Percentiles rank a stretch among this genome's conserved stretches.
phyloP scores from a whole-genome alignment of 148 eudicot species.

The Arctostaphylos glauca region DNA sequence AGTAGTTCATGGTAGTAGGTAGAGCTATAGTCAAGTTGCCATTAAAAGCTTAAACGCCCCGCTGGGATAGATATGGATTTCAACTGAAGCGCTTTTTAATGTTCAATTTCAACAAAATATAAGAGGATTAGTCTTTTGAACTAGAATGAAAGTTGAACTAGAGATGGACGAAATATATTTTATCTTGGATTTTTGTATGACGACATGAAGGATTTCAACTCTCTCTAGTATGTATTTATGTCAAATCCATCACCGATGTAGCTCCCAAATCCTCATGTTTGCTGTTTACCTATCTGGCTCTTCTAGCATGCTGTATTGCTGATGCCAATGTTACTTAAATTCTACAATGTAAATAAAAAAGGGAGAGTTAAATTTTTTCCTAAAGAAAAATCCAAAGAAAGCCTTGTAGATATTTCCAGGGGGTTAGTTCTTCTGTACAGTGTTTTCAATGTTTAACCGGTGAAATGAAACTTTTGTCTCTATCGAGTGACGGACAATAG shows the following conservation, averaged over 20 bases:
- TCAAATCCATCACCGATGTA: neutral
- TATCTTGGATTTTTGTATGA: neutral
- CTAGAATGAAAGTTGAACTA: neutral
- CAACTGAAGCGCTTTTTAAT: too few relatives aligned
- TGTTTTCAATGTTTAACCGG: too few relatives aligned
- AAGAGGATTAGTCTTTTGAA: too few relatives aligned
- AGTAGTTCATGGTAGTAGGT: neutral
- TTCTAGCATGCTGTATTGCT: neutral
- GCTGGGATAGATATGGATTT: too few relatives aligned
- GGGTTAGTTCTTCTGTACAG: too few relatives aligned
- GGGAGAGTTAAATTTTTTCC: neutral
- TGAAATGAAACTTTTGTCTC: too few relatives aligned
- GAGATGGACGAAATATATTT: neutral
- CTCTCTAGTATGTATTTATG: neutral
- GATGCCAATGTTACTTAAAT: neutral
- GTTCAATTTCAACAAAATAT: too few relatives aligned
- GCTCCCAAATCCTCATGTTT: neutral
- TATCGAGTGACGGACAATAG: neutral
- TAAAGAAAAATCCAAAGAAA: neutral
- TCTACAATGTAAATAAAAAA: neutral
- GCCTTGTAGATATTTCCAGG: neutral
- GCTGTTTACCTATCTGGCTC: neutral
- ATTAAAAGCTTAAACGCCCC: too few relatives aligned
- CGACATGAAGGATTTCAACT: neutral
- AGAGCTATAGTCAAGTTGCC: too few relatives aligned